Evolutionary conservation across 768 basidiomycete genomes (phyloP).

Genomic region (Hypholoma sublateritium): DNA sequence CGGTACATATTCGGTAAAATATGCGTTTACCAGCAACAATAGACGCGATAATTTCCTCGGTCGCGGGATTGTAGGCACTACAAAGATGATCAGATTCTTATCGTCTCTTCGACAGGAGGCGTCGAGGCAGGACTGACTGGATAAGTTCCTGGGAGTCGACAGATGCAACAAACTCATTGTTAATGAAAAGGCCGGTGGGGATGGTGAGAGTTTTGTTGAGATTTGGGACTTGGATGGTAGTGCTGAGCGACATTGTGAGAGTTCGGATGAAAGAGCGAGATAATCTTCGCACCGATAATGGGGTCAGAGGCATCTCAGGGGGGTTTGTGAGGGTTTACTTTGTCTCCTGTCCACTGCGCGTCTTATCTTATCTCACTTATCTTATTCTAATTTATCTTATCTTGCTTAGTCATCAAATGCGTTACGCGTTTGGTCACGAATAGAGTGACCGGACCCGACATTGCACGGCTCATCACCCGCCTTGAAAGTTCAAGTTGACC

Average conservation of each 20-base stretch:
- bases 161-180: conserved; percentile 85
- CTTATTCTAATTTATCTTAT: background rate
- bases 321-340: background rate
- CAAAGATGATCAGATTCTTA: conserved; percentile 16
- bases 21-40: conserved; percentile 57
- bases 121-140: conserved; percentile 41
- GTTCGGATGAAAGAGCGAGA: conserved; percentile 18
- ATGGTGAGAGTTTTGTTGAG: conserved; percentile 55
- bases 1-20: background rate
- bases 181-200: conserved; percentile 87
- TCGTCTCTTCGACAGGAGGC: conserved; percentile 17
- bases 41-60: conserved; percentile 69
- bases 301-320: background rate
- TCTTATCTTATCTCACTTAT: background rate
- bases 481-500: background rate
- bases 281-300: conserved; percentile 10
- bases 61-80: conserved; percentile 81
- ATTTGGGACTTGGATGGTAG: conserved; percentile 38
- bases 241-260: conserved; percentile 45
- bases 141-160: conserved; percentile 65
- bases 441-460: conserved; percentile 13
- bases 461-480: background rate
- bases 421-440: conserved; percentile 8
- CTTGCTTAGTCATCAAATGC: background rate
- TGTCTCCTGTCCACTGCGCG: too few species aligned